These are phyloP conservation scores for Nothophaeocryptopus gaeumannii DNA, from an alignment of 2,329 filamentous ascomycete species.

Conservation along the genomic window DNA sequence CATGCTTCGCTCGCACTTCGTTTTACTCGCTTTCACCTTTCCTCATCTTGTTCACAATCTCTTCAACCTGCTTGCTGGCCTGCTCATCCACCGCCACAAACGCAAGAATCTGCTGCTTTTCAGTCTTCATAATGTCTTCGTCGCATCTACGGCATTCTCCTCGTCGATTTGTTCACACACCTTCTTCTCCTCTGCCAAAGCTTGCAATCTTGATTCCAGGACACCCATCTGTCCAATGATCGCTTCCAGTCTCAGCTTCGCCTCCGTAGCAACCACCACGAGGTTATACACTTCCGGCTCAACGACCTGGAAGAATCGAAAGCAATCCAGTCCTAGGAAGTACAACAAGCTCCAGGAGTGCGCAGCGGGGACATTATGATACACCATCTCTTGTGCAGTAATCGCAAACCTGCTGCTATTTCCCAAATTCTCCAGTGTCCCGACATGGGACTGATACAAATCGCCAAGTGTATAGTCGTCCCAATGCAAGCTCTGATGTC, in stretches of 20 bases:
- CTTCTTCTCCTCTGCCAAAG: neutral
- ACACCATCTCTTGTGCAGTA: neutral
- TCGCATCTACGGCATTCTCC: too few relatives aligned
- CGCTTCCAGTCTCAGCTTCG: neutral
- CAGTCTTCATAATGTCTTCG: conserved; percentile 1
- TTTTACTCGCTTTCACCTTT: neutral
- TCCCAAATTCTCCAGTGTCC: too few relatives aligned
- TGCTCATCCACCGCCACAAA: neutral
- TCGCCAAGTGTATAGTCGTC: neutral
- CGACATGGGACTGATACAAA: too few relatives aligned
- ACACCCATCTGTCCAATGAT: neutral
- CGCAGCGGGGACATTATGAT: conserved; percentile 2
- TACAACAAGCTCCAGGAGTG: conserved; percentile 2
- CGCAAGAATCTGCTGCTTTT: neutral
- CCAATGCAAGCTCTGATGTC: neutral
- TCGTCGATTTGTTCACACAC: too few relatives aligned
- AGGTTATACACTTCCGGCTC: neutral
- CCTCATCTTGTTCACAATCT: neutral
- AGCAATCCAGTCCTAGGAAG: conserved; percentile 3
- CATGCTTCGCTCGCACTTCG: neutral
- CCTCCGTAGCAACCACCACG: neutral
- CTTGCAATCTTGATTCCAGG: conserved; percentile 6
- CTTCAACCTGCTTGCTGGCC: neutral
- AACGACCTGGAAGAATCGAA: conserved; percentile 7
- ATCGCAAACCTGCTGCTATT: neutral